These are phyloP conservation scores for Trypanosoma boissoni DNA, from an alignment of 208 protist genomes.

Conservation along the genomic window DNA sequence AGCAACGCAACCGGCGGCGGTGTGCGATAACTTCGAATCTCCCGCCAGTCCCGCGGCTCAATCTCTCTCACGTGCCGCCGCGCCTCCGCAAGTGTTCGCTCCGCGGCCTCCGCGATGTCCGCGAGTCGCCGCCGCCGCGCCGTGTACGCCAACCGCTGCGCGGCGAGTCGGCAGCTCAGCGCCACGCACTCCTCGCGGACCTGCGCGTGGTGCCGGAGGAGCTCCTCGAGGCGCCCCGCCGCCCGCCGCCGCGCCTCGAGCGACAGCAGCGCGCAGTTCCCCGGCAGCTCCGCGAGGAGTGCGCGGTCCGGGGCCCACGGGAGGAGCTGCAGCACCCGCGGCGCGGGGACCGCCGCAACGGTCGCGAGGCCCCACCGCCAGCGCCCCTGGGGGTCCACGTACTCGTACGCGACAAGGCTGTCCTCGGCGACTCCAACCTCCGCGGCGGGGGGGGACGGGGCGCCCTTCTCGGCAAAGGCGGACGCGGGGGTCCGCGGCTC, in stretches of 20 bases:
- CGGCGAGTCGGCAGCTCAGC: conserved; percentile 23
- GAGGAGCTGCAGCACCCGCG: conserved; percentile 41
- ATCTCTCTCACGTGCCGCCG: conserved; percentile 30
- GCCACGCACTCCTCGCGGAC: conserved; percentile 28
- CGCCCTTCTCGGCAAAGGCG: not conserved
- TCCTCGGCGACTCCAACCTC: conserved; percentile 32
- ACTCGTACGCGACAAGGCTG: conserved; percentile 55
- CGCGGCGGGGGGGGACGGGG: not conserved
- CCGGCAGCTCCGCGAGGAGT: not conserved
- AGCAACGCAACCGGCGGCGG: conserved; percentile 51
- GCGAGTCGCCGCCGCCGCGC: conserved; percentile 13
- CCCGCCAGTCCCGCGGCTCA: conserved; percentile 45
- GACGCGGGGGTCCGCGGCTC: too few species aligned
- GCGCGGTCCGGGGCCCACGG: conserved; percentile 29
- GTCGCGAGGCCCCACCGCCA: conserved; percentile 56
- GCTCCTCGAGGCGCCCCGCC: conserved; percentile 24
- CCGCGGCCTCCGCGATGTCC: conserved; percentile 17
- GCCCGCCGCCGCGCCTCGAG: conserved; percentile 13
- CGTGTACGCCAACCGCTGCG: conserved; percentile 20
- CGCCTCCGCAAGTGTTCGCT: conserved; percentile 25
- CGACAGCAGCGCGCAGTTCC: conserved; percentile 5
- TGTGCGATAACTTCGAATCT: conserved; percentile 53
- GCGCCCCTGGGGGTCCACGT: conserved; percentile 24
- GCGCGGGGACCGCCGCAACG: conserved; percentile 35
- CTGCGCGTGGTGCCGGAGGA: conserved; percentile 21